A percentile compares a stretch with the other conserved stretches of the same genome.
Conservation (phyloP, 1,284 basidiomycete species). For the Ganoderma leucocontextum region DNA sequence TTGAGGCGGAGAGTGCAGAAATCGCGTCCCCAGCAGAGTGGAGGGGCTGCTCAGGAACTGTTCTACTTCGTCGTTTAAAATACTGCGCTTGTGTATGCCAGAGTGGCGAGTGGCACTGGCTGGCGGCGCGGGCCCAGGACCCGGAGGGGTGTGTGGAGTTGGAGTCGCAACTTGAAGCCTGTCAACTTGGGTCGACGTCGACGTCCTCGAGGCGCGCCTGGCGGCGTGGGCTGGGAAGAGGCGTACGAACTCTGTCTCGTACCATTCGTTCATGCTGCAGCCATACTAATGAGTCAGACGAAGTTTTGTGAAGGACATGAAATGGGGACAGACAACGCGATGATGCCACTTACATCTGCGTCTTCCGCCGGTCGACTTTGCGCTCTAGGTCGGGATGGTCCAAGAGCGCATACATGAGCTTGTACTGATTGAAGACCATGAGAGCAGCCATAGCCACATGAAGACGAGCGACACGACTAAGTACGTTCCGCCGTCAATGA, state of each 20-base stretch:
- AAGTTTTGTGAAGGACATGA: too few species aligned
- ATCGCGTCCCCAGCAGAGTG: background rate
- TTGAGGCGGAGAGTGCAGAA: background rate
- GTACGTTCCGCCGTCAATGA: too few species aligned
- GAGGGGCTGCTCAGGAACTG: background rate
- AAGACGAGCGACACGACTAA: background rate
- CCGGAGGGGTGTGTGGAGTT: too few species aligned
- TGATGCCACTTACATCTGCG: background rate
- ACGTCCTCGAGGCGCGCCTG: too few species aligned
- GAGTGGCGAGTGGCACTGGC: background rate
- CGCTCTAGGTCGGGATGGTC: background rate
- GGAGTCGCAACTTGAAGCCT: too few species aligned
- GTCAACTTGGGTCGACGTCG: too few species aligned
- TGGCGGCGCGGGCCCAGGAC: too few species aligned
- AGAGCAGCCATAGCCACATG: background rate
- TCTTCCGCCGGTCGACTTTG: background rate
- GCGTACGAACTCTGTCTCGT: too few species aligned
- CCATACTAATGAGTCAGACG: too few species aligned
- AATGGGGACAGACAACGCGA: too few species aligned
- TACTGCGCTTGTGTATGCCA: background rate
- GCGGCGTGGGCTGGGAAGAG: too few species aligned
- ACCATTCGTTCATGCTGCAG: too few species aligned
- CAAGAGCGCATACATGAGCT: background rate
- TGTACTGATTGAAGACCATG: background rate
- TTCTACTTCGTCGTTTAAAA: background rate